phyloP scores from a whole-genome alignment of 257 asterid genomes.

The Coffea eugenioides region DNA sequence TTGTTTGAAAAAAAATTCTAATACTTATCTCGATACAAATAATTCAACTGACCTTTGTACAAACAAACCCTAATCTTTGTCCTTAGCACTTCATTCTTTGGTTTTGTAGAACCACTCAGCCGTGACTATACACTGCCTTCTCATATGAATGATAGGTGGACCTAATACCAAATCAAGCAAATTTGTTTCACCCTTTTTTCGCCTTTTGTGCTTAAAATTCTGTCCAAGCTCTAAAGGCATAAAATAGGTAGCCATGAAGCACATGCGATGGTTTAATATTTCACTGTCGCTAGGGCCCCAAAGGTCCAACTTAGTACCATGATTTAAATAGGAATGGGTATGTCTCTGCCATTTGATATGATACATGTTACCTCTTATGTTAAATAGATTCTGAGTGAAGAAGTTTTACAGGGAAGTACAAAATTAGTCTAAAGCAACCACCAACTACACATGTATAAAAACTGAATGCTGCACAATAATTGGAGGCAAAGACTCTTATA shows the following conservation, averaged over 20 bases:
- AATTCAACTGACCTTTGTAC: no score
- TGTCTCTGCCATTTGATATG: neutral
- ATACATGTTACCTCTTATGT: neutral
- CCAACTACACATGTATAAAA: no score
- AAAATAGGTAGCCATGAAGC: constrained; percentile 14
- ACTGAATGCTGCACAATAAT: no score
- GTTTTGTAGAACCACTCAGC: no score
- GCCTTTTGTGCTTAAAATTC: neutral
- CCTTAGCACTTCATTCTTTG: neutral
- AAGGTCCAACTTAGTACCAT: constrained; percentile 4
- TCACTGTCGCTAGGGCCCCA: constrained; percentile 11
- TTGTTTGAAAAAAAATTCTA: no score
- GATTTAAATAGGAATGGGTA: neutral
- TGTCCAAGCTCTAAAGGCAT: constrained; percentile 8
- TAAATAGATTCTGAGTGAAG: neutral
- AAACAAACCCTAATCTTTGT: neutral
- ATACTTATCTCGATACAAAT: no score
- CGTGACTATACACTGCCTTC: neutral
- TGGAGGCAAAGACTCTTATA: no score
- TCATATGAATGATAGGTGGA: neutral
- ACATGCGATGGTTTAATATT: constrained; percentile 10
- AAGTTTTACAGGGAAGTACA: neutral
- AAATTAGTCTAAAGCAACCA: neutral
- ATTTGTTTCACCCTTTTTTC: neutral
- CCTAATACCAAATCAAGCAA: constrained; percentile 7